Evolutionary conservation across 768 basidiomycete species (phyloP), one percentile per base, ranked within the genome.

Genomic region (Trametes cinnabarina): DNA sequence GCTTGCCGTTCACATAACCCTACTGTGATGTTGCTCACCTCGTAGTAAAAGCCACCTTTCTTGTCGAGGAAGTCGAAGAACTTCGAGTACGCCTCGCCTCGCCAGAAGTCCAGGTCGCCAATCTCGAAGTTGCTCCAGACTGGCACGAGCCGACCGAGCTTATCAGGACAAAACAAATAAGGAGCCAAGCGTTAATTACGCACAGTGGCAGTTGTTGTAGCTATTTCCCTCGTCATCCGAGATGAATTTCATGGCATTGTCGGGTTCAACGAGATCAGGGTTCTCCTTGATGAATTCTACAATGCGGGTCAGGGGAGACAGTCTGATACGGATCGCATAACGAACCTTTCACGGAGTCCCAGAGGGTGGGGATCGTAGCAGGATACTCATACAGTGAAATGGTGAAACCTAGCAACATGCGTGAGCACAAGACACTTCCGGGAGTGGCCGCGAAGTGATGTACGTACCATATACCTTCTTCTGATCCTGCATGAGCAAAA

Each of bases 371-470:
- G 32, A 92, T 89, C 3, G 90, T 92, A 51, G 82, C 82, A 47
- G 81, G 78, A 63, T 85, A 90, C 66, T 92, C 90, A 65, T 84
- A 87, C 59, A 92, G 76, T 0, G 86, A 82, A 39, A 92, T 80
- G 0, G 87, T 90, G 74, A 90, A 93, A 7, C 80, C 83, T 84
- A 12, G 30, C 30, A 32, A 64, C 7, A n/a, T n/a, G n/a, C n/a
- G n/a, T n/a, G n/a, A n/a, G n/a, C n/a, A n/a, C n/a, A n/a, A n/a
- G n/a, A n/a, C n/a, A n/a, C n/a, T n/a, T n/a, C n/a, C n/a, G n/a
- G n/a, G n/a, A n/a, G n/a, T n/a, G n/a, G n/a, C n/a, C n/a, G n/a
- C n/a, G n/a, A n/a, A n/a, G n/a, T 19, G n/a, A 25, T 23, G 15
- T 25, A 63, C 69, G 54, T 55, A 66, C 83, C 83, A 61, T 86